Base-by-base conservation (phyloP, 495 filamentous ascomycete species). In the Xylaria longipes region DNA sequence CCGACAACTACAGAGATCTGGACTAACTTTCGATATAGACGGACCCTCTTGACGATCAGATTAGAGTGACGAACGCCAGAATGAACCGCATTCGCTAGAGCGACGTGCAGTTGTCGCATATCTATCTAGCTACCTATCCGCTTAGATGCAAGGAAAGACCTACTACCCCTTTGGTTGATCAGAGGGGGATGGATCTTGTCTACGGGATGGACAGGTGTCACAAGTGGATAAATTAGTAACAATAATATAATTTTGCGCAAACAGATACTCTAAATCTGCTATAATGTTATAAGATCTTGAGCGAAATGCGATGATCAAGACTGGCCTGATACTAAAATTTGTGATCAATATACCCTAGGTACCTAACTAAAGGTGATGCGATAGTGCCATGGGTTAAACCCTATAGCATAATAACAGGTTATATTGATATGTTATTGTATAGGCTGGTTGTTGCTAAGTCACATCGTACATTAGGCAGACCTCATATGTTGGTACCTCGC, bases 41-140 rank as follows among this genome's bases (percentile, higher is more conserved):
- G 72, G 80, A 82, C n/a, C 52, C 73, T 39, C 68, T 82, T 29
- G 74, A 76, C 62, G 78, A 81, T 48, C 50, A 71, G 35, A 70
- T 74, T 66, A 72, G 66, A 63, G 71, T 74, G 69, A 77, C 70
- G 70, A 72, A 72, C 56, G 70, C 70, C 29, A 72, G 70, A 31
- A 72, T 72, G 70, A 72, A 72, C 70, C 64, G 64, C 7, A 72
- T 72, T 63, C 63, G 56, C 17, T 72, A 72, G 39, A 37, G 25
- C 3, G 22, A 27, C 27, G 35, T 5, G 31, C 7, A 50, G 29
- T 7, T 65, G 11, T 46, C 25, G 14, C 58, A 29, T 39, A n/a
- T 22, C 29, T 20, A 60, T 50, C 25, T 37, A n/a, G 27, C 25
- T 60, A 35, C 9, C 33, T 39, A 31, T 48, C 31, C n/a, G 35